Evolutionary conservation across 306 rosid genomes (phyloP).

Genomic region (Acacia confusa): DNA sequence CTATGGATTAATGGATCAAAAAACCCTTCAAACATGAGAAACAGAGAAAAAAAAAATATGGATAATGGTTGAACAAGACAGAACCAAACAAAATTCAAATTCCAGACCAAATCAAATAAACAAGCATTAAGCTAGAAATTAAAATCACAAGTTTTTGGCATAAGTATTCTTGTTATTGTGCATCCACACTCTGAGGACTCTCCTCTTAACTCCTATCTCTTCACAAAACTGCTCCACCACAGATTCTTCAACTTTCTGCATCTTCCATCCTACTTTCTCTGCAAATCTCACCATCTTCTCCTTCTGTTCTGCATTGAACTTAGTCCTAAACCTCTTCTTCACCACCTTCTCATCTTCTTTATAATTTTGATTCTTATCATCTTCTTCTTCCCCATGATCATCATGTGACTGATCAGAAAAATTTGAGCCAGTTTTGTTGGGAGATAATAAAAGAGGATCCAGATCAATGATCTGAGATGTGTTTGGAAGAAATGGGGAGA

Average conservation of each 20-base stretch:
- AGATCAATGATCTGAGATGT: not conserved
- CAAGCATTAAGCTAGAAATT: not conserved
- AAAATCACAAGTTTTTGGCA: conserved; percentile 27
- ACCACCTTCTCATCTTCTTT: conserved; percentile 19
- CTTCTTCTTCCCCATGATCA: conserved; percentile 27
- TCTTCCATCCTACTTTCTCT: conserved; percentile 58
- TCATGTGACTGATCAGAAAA: conserved; percentile 38
- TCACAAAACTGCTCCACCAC: conserved; percentile 50
- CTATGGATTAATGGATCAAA: not conserved
- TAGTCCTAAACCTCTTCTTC: conserved; percentile 62
- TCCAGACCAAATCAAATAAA: not conserved
- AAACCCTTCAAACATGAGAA: not conserved
- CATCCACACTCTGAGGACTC: conserved; percentile 71
- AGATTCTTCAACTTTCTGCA: conserved; percentile 52
- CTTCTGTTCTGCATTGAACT: conserved; percentile 65
- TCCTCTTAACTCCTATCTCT: conserved; percentile 58
- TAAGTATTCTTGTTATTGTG: conserved; percentile 62
- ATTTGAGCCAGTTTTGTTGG: conserved; percentile 47
- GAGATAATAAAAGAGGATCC: conserved; percentile 24
- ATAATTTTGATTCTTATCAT: not conserved
- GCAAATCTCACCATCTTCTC: conserved; percentile 59
- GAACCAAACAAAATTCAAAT: not conserved
- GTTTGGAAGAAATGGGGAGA: conserved; percentile 26
- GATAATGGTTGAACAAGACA: not conserved
- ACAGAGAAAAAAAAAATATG: not conserved